These are phyloP conservation scores for Ogataea kodamae DNA, from an alignment of 805 yeast species.

Conservation along the genomic window DNA sequence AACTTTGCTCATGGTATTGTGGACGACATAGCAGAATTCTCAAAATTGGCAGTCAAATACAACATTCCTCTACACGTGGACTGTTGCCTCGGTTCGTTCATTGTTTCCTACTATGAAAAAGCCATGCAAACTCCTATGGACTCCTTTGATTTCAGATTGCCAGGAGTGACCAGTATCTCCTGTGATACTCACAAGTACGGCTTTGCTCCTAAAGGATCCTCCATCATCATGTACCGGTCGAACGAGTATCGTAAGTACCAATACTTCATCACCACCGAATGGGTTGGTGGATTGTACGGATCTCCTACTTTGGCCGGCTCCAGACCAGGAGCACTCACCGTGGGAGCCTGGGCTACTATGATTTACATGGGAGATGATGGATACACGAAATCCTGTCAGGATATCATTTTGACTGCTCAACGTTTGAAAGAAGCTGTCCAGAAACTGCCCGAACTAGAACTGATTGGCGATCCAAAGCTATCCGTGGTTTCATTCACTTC, in stretches of 20 bases:
- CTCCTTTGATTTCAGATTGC: conserved; percentile 77
- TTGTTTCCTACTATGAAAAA: conserved; percentile 72
- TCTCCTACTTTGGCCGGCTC: conserved; percentile 97
- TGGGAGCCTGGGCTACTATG: conserved; percentile 98
- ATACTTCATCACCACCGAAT: conserved; percentile 75
- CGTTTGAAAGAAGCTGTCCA: conserved; percentile 46
- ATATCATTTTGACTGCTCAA: conserved; percentile 65
- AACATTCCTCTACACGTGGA: conserved; percentile 92
- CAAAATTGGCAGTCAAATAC: conserved; percentile 59
- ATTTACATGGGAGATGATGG: conserved; percentile 81
- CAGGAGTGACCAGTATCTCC: conserved; percentile 96
- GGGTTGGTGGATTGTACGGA: conserved; percentile 96
- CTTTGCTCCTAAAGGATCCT: conserved; percentile 96
- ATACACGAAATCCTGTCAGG: conserved; percentile 60
- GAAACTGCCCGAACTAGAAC: conserved; percentile 53
- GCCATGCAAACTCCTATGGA: conserved; percentile 42
- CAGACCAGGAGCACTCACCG: conserved; percentile 94
- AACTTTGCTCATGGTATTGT: conserved; percentile 96
- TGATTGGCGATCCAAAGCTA: conserved; percentile 81
- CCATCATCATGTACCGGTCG: conserved; percentile 84
- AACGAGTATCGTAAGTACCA: conserved; percentile 68
- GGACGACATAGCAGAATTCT: conserved; percentile 77
- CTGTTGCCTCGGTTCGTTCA: conserved; percentile 91
- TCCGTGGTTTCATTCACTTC: conserved; percentile 82
- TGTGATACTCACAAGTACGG: conserved; percentile 99